A percentile compares a stretch with the other conserved stretches of the same genome.
Evolutionary conservation across 257 asterid species (phyloP).

Genomic region (Salvia hispanica): DNA sequence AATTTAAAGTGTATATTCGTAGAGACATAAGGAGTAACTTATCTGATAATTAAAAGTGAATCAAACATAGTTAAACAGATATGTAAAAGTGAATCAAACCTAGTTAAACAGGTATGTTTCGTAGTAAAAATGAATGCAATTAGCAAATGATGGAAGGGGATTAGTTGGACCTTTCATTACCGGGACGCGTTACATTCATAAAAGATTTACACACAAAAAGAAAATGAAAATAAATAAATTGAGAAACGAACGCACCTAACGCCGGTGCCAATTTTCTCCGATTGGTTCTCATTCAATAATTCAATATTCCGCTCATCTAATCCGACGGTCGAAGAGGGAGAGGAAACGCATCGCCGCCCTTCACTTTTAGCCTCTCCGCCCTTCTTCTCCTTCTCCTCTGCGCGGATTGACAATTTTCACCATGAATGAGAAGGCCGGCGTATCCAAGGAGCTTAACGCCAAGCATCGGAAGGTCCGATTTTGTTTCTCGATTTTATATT

Average conservation of each 20-base stretch:
- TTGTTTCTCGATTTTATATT: constrained; percentile 2
- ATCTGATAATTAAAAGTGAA: too few relatives aligned
- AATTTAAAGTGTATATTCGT: too few relatives aligned
- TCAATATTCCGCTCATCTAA: neutral
- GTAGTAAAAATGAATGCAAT: too few relatives aligned
- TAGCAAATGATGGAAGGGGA: too few relatives aligned
- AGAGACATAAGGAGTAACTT: too few relatives aligned
- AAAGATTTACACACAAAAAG: too few relatives aligned
- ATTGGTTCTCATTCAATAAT: constrained; percentile 21
- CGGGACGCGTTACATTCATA: too few relatives aligned
- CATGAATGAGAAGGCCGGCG: constrained; percentile 96
- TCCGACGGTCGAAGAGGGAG: constrained; percentile 32
- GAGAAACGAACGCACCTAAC: constrained; percentile 6
- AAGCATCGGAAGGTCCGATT: constrained; percentile 79
- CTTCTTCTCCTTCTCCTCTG: constrained; percentile 19
- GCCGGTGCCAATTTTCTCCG: constrained; percentile 35
- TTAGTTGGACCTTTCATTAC: too few relatives aligned
- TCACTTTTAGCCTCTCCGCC: constrained; percentile 14
- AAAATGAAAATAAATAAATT: constrained; percentile 25
- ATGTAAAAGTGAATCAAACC: too few relatives aligned
- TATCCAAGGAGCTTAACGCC: constrained; percentile 94
- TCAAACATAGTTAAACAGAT: too few relatives aligned
- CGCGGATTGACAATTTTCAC: constrained; percentile 32
- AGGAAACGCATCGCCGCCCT: constrained; percentile 35
- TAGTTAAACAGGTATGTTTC: too few relatives aligned